Evolutionary conservation across 2,329 filamentous ascomycete species (phyloP).

Genomic region (Dothiorella sarmentorum): DNA sequence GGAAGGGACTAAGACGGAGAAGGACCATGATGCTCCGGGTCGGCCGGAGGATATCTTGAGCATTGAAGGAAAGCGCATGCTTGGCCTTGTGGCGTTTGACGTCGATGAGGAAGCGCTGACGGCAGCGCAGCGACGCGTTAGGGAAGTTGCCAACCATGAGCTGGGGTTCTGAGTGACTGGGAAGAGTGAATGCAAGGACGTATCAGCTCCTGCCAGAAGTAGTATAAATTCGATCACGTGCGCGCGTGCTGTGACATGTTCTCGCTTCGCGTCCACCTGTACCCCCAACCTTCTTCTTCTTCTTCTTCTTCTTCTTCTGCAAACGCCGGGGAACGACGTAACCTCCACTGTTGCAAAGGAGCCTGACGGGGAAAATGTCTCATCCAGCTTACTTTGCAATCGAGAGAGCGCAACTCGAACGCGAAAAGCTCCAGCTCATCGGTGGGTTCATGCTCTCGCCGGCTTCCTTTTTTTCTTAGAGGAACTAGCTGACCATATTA

Average conservation of each 20-base stretch:
- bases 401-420: background rate
- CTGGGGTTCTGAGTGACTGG: background rate
- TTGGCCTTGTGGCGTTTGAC: slow-evolving; percentile 23
- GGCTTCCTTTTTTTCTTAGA: no score
- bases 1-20: background rate
- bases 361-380: no score
- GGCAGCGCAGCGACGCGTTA: slow-evolving; percentile 21
- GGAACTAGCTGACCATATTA: background rate
- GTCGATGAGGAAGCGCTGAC: slow-evolving; percentile 22
- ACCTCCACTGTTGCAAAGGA: no score
- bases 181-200: background rate
- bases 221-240: no score
- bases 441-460: no score
- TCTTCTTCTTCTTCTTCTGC: no score
- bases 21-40: slow-evolving; percentile 21
- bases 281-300: no score
- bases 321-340: no score
- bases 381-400: background rate
- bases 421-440: background rate
- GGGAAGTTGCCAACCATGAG: slow-evolving; percentile 21
- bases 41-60: slow-evolving; percentile 22
- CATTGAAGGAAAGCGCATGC: slow-evolving; percentile 20
- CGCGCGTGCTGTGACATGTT: no score
- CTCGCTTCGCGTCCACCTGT: no score
- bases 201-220: no score